phyloP scores from a whole-genome alignment of 163 green algal genomes.

The Trebouxia gelatinosa region DNA sequence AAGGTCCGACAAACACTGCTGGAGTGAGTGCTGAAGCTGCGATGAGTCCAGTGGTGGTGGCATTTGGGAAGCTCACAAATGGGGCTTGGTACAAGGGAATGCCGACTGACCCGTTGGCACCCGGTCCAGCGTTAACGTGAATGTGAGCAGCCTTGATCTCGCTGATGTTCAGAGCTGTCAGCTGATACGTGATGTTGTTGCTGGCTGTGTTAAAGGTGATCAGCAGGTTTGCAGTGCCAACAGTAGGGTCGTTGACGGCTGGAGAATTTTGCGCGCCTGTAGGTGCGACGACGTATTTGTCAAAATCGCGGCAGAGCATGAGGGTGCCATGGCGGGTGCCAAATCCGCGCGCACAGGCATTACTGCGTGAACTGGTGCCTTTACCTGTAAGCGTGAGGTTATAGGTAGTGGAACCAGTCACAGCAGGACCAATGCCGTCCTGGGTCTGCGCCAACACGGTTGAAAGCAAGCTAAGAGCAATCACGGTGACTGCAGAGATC shows the following conservation, averaged over 20 bases:
- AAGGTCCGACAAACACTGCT: background rate
- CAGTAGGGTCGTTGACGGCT: background rate
- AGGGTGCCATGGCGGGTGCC: no score
- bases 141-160: conserved; percentile 8
- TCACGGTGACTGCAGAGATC: no score
- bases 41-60: background rate
- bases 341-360: no score
- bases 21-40: background rate
- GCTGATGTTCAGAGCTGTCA: background rate
- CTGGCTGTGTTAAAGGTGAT: conserved; percentile 25
- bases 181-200: conserved; percentile 26
- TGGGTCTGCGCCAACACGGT: no score
- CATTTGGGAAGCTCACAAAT: background rate
- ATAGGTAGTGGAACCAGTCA: background rate
- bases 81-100: conserved; percentile 18
- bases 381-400: conserved; percentile 12
- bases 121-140: background rate
- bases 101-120: conserved; percentile 1
- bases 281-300: no score
- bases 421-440: no score
- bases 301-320: no score
- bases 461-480: no score
- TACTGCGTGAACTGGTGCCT: no score
- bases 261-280: background rate
- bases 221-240: background rate